These are phyloP conservation scores for Chlorella variabilis DNA, from an alignment of 163 green algal genomes.

Conservation along the genomic window DNA sequence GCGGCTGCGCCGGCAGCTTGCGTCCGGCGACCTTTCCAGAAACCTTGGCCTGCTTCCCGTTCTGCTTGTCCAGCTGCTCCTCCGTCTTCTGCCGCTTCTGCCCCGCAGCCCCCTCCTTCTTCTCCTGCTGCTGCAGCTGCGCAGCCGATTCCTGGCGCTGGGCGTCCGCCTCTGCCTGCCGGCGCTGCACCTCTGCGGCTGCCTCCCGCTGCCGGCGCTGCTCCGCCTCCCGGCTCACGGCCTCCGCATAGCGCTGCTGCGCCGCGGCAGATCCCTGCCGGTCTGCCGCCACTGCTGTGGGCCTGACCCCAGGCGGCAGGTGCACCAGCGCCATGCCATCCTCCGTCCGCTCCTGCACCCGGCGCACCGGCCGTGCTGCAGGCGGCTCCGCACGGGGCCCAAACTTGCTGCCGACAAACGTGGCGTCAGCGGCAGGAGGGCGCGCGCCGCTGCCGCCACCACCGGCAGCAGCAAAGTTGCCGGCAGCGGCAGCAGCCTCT, in stretches of 20 bases:
- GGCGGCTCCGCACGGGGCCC: too few species aligned
- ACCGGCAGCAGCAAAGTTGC: background rate
- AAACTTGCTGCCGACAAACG: background rate
- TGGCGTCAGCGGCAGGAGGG: too few species aligned
- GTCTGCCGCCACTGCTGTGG: background rate
- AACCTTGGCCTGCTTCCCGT: background rate
- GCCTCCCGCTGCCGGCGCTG: background rate
- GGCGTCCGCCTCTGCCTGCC: background rate
- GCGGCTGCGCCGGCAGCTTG: background rate
- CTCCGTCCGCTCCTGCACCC: background rate
- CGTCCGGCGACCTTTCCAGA: background rate
- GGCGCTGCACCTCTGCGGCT: background rate
- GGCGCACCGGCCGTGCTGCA: background rate
- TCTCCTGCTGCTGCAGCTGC: background rate
- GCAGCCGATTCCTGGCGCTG: background rate
- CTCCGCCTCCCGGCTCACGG: background rate
- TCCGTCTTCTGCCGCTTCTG: background rate
- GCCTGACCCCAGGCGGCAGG: background rate
- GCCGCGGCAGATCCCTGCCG: background rate
- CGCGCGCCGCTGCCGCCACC: too few species aligned
- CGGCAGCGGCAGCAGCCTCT: background rate
- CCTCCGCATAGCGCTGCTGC: conserved; percentile 1
- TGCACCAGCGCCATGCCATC: background rate
- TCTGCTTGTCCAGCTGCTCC: background rate
- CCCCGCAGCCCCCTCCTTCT: background rate